Base-by-base conservation (phyloP, 2,329 filamentous ascomycete genomes). In the Thyridium curvatum region DNA sequence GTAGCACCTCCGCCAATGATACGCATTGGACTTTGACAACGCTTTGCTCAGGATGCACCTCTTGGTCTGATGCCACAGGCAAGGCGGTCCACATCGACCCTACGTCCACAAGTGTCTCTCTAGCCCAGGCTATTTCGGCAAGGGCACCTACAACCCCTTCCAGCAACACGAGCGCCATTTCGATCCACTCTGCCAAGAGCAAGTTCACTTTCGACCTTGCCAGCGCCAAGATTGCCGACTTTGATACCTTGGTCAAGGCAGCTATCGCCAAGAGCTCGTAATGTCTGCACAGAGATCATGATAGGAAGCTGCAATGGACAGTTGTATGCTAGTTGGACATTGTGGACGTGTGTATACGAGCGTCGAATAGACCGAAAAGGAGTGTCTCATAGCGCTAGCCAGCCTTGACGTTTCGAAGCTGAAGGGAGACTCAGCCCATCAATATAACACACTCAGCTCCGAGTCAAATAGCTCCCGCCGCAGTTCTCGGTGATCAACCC, bases 1-100 rank as follows among this genome's bases (percentile, higher is more conserved):
- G 58, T 6, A 59, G 61, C 2, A 48, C 44, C 1, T 46, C 53
- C 42, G 21, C 21, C 21, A 66, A 67, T 43, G 52, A 46, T 28
- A 66, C 63, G 10, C 63, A 67, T 52, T 67, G 63, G 62, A 58
- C 55, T 3, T 43, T 65, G 39, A 64, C 52, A 16, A 55, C 55
- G 12, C 50, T 65, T 14, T 64, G 60, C 52, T 53, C 55, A 39
- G 64, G 63, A 29, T 62, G 62, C 45, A 65, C 59, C 41, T 43
- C 50, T 2, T 66, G 58, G 57, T 40, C 49, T 4, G 41, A 35
- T 18, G 31, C 40, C 2, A 48, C 26, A 44, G 54, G 46, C 44
- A 50, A 38, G 44, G 41, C 34, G 9, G 34, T 37, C 26, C 35
- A 32, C 31, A 39, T 58, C 13, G 42, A 58, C 42, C 54, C 55